Base-by-base conservation (phyloP, 139 green algal genomes). In the Chlorella sp. region DNA sequence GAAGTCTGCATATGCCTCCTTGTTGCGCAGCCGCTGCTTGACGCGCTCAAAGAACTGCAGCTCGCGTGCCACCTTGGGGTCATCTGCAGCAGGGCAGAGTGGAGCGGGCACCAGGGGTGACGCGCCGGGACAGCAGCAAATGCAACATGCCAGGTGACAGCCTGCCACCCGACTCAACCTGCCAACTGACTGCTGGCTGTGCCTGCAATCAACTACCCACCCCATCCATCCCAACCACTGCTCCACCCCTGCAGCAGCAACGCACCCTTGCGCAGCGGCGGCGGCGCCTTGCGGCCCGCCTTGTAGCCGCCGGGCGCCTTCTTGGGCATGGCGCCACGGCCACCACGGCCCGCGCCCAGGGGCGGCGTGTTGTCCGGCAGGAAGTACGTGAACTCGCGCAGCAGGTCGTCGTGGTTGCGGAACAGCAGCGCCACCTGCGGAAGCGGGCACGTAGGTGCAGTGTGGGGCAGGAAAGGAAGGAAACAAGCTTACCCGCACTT, bases 301-400 rank as follows among this genome's bases (percentile, higher is more conserved):
- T 62, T 56, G 32, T 85, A 85, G 23, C 68, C 68, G 47, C 44
- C 79, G 17, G 23, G 41, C 16, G 79, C 32, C 67, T 71, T 75
- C 16, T 79, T 79, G 68, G 51, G 64, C 21, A 74, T 39, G 23
- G 16, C 25, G 34, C 81, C 56, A 25, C 39, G 75, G 20, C 11
- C 16, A 71, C 44, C 68, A 60, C 80, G 67, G 55, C 51, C 80
- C 11, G 21, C 39, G 2, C 65, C 68, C 67, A 74, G 68, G 55
- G 94, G 85, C 4, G 94, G 86, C 17, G 87, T 91, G 67, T 93
- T 94, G 84, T 99, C 96, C 13, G 97, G 97, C 82, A 99, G 90
- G 90, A 99, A 99, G 93, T 99, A 99, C 12, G 95, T 98, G 90
- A 99, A 99, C 91, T 99, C 97, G 63, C 98, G 92, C 47, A 99